Evolutionary conservation across 768 basidiomycete genomes (phyloP).

Genomic region (Boletellus ananiceps): DNA sequence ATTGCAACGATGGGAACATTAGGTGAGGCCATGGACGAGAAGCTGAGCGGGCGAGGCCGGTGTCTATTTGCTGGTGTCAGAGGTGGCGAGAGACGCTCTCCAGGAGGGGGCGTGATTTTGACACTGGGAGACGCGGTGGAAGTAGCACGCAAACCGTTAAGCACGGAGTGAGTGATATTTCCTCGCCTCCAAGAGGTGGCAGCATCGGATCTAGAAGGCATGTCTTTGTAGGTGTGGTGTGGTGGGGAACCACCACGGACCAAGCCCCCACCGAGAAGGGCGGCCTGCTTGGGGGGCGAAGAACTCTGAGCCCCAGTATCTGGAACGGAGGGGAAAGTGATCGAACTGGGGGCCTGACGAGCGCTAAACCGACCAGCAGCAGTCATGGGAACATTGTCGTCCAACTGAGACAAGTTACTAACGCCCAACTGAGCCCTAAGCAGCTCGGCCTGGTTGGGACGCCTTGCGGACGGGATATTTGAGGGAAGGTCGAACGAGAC

Average conservation of each 20-base stretch:
- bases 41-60: slow-evolving; percentile 67
- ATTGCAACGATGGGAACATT: slow-evolving; percentile 48
- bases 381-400: slow-evolving; percentile 75
- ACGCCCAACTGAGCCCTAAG: slow-evolving; percentile 57
- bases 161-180: slow-evolving; percentile 62
- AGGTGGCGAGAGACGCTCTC: slow-evolving; percentile 51
- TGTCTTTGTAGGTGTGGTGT: slow-evolving; percentile 31
- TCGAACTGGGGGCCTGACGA: slow-evolving; percentile 42
- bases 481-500: slow-evolving; percentile 63
- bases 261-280: slow-evolving; percentile 68
- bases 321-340: slow-evolving; percentile 37
- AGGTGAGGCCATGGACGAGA: slow-evolving; percentile 47
- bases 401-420: slow-evolving; percentile 23
- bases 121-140: slow-evolving; percentile 55
- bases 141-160: slow-evolving; percentile 58
- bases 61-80: slow-evolving; percentile 31
- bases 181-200: slow-evolving; percentile 80
- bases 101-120: slow-evolving; percentile 69
- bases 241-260: slow-evolving; percentile 54
- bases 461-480: slow-evolving; percentile 56
- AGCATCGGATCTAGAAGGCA: slow-evolving; percentile 77
- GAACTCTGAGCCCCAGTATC: slow-evolving; percentile 37
- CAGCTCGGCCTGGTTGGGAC: slow-evolving; percentile 64
- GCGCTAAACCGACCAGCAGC: slow-evolving; percentile 75
- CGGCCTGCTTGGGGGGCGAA: slow-evolving; percentile 53